Percentiles rank a stretch among this genome's conserved stretches.
Evolutionary conservation across 495 filamentous ascomycete genomes (phyloP).

Genomic region (Xylaria scruposa): DNA sequence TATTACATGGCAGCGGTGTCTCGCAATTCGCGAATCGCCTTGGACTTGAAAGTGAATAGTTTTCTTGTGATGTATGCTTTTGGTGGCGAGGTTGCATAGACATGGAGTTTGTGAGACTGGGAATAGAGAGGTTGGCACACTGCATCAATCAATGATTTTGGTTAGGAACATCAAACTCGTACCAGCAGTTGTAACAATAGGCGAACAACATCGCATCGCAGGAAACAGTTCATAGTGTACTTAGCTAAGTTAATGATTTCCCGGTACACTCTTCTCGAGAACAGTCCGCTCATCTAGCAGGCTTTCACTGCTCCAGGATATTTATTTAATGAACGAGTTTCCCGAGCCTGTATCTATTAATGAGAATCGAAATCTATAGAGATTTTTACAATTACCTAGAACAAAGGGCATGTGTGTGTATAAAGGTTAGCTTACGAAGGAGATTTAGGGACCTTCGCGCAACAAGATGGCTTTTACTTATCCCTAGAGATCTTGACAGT

Average conservation of each 20-base stretch:
- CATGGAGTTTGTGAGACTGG: background rate
- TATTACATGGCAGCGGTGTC: background rate
- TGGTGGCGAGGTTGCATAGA: slow-evolving; percentile 9
- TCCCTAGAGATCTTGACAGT: too few relatives aligned
- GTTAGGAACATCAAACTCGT: background rate
- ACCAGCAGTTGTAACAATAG: background rate
- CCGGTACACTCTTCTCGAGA: background rate
- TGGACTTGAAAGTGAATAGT: background rate
- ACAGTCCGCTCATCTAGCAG: background rate
- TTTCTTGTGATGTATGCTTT: slow-evolving; percentile 9
- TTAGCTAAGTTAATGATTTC: too few relatives aligned
- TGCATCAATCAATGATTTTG: background rate
- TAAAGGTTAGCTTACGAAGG: background rate
- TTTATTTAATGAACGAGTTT: background rate
- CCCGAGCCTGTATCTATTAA: background rate
- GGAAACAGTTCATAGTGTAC: background rate
- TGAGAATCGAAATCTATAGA: background rate
- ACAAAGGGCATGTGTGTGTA: too few relatives aligned
- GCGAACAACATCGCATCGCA: background rate
- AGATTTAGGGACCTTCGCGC: too few relatives aligned
- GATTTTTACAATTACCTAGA: too few relatives aligned
- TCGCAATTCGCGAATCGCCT: background rate
- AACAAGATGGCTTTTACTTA: too few relatives aligned
- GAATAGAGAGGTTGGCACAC: slow-evolving; percentile 5
- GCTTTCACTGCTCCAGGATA: background rate